A percentile compares a stretch with the other conserved stretches of the same genome.
Conservation (phyloP, 2,329 filamentous ascomycete genomes). For the Penicillium sp. region DNA sequence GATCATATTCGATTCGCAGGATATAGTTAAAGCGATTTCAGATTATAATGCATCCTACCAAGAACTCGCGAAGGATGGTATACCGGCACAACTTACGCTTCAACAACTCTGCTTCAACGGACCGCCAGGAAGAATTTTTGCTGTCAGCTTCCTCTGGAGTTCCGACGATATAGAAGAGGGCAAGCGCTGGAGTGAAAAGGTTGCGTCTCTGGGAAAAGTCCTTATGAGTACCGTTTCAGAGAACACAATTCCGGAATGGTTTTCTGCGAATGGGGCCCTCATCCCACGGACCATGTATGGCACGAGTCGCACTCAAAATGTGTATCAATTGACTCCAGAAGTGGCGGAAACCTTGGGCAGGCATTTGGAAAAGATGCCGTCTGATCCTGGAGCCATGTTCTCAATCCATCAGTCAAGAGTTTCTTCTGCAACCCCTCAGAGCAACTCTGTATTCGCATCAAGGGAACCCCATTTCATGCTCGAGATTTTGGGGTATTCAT, state of each 20-base stretch:
- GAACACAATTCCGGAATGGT: slow-evolving; percentile 19
- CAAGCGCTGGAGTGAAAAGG: slow-evolving; percentile 23
- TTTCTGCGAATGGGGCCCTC: slow-evolving; percentile 15
- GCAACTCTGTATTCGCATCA: slow-evolving; percentile 27
- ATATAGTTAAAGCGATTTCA: slow-evolving; percentile 23
- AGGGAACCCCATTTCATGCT: slow-evolving; percentile 33
- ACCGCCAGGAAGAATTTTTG: slow-evolving; percentile 26
- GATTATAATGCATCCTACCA: slow-evolving; percentile 21
- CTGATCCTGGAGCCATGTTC: slow-evolving; percentile 24
- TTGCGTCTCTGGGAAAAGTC: slow-evolving; percentile 1
- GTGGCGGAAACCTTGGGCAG: slow-evolving; percentile 24
- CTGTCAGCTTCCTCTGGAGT: slow-evolving; percentile 29
- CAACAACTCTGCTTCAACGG: slow-evolving; percentile 26
- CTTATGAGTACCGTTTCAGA: slow-evolving; percentile 11
- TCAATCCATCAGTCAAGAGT: slow-evolving; percentile 26
- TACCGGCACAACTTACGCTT: slow-evolving; percentile 18
- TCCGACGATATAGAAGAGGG: slow-evolving; percentile 29
- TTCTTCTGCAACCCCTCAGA: slow-evolving; percentile 12
- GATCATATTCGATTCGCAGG: slow-evolving; percentile 30
- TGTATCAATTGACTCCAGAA: slow-evolving; percentile 24
- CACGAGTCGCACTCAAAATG: slow-evolving; percentile 15
- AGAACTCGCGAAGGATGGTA: slow-evolving; percentile 11
- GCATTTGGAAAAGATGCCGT: slow-evolving; percentile 18
- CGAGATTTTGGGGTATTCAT: slow-evolving; percentile 30
- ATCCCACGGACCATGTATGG: slow-evolving; percentile 11